These are phyloP conservation scores for Chrysanthemum makinoi DNA, from an alignment of 129 eudicot genomes.

Conservation along the genomic window DNA sequence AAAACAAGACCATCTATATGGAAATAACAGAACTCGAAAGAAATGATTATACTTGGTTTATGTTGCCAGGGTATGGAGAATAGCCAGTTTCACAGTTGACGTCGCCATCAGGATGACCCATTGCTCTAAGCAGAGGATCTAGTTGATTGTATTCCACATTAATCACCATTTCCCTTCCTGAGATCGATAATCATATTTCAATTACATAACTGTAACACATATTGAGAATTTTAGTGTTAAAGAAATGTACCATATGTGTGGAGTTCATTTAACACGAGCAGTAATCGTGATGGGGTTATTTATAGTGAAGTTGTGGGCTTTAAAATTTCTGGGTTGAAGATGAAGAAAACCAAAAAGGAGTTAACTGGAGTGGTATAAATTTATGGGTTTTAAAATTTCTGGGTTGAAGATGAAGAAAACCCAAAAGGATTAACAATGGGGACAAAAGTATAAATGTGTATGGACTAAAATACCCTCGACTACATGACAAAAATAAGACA, in stretches of 20 bases:
- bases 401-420: too few species aligned
- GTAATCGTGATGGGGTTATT: too few species aligned
- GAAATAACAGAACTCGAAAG: background rate
- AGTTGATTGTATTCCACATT: conserved; percentile 99
- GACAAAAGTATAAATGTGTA: too few species aligned
- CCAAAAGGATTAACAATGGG: too few species aligned
- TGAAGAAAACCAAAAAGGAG: too few species aligned
- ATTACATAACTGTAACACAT: background rate
- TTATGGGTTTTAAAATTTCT: too few species aligned
- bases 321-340: too few species aligned
- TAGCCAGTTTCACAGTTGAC: conserved; percentile 84
- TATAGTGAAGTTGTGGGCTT: too few species aligned
- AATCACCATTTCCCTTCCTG: conserved; percentile 96
- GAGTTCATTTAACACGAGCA: too few species aligned
- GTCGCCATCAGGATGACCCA: conserved; percentile 91
- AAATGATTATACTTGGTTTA: conserved; percentile 64
- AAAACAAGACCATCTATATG: background rate
- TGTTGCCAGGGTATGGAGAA: conserved; percentile 98
- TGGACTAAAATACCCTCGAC: too few species aligned
- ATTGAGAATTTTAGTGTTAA: background rate
- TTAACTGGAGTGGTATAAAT: too few species aligned
- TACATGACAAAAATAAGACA: too few species aligned
- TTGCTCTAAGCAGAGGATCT: conserved; percentile 94
- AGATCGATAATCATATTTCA: background rate
- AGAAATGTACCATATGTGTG: conserved; percentile 60